Conservation (phyloP, 2,329 filamentous ascomycete genomes). For the Mollisiaceae sp. region DNA sequence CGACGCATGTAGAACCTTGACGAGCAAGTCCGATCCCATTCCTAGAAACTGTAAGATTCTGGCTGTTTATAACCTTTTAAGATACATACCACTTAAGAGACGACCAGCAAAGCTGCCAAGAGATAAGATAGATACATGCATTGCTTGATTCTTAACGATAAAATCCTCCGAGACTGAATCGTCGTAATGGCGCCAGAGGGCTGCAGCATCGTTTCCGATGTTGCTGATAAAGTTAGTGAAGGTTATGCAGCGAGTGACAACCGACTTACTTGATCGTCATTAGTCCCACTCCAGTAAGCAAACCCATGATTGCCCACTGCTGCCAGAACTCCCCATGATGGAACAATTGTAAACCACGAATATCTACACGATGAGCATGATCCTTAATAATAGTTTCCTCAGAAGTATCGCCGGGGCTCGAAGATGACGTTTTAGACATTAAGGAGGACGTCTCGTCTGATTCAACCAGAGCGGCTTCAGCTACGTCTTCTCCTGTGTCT, state of each 20-base stretch:
- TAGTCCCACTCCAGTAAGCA: slow-evolving; percentile 90
- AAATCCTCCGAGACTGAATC: slow-evolving; percentile 72
- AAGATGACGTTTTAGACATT: slow-evolving; percentile 67
- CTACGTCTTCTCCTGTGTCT: slow-evolving; percentile 39
- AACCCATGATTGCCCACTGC: slow-evolving; percentile 82
- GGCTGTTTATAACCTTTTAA: neutral
- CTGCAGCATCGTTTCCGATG: slow-evolving; percentile 87
- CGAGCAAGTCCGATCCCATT: slow-evolving; percentile 88
- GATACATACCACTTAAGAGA: slow-evolving; percentile 69
- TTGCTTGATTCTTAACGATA: slow-evolving; percentile 80
- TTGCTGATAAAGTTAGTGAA: slow-evolving; percentile 64
- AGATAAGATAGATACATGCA: slow-evolving; percentile 95
- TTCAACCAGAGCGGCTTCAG: slow-evolving; percentile 44
- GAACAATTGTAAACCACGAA: slow-evolving; percentile 81
- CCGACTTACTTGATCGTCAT: slow-evolving; percentile 96
- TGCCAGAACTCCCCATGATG: slow-evolving; percentile 85
- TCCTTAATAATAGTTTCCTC: slow-evolving; percentile 62
- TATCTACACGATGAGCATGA: slow-evolving; percentile 84
- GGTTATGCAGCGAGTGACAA: neutral
- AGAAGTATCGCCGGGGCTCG: slow-evolving; percentile 52
- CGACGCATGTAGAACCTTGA: slow-evolving; percentile 78
- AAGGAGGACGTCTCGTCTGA: slow-evolving; percentile 81
- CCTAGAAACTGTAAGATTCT: slow-evolving; percentile 52
- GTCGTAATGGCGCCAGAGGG: slow-evolving; percentile 88
- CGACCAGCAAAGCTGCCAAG: slow-evolving; percentile 85